Percentiles rank a stretch among this genome's conserved stretches.
These are phyloP conservation scores for Hippophae rhamnoides DNA, from an alignment of 306 rosid genomes.

Conservation along the genomic window DNA sequence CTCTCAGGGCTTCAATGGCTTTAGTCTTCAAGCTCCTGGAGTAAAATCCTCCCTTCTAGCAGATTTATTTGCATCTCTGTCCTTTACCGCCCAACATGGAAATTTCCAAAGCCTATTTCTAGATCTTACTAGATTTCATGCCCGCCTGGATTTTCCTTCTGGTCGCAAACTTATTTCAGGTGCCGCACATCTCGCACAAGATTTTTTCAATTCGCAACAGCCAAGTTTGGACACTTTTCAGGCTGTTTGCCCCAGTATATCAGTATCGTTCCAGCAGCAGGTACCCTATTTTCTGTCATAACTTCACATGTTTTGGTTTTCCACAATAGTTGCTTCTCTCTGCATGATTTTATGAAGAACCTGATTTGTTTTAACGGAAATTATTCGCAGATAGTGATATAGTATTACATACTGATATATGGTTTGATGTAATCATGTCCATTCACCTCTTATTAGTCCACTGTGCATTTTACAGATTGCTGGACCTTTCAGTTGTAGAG, in stretches of 20 bases:
- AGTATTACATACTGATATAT: no score
- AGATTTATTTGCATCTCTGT: slow-evolving; percentile 54
- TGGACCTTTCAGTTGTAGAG: slow-evolving; percentile 81
- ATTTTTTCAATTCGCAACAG: slow-evolving; percentile 50
- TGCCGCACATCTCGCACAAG: slow-evolving; percentile 53
- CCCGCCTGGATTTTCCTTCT: slow-evolving; percentile 65
- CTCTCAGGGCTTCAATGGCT: slow-evolving; percentile 37
- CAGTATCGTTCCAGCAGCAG: slow-evolving; percentile 90
- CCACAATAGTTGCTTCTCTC: background rate
- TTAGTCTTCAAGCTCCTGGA: slow-evolving; percentile 34
- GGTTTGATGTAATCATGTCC: background rate
- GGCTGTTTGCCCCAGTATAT: slow-evolving; percentile 55
- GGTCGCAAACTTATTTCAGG: slow-evolving; percentile 66
- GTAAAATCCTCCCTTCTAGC: slow-evolving; percentile 52
- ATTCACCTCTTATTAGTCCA: slow-evolving; percentile 4
- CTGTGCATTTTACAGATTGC: slow-evolving; percentile 44
- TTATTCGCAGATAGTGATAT: no score
- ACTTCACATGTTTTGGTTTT: slow-evolving; percentile 1
- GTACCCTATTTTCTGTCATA: slow-evolving; percentile 31
- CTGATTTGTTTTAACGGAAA: background rate
- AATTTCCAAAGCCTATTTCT: slow-evolving; percentile 60
- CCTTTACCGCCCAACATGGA: slow-evolving; percentile 76
- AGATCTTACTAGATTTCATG: slow-evolving; percentile 74
- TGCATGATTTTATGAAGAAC: background rate
- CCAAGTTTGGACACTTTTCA: slow-evolving; percentile 52